Evolutionary conservation across 179 eudicot species (phyloP).

Genomic region (Amaranthus tricolor): DNA sequence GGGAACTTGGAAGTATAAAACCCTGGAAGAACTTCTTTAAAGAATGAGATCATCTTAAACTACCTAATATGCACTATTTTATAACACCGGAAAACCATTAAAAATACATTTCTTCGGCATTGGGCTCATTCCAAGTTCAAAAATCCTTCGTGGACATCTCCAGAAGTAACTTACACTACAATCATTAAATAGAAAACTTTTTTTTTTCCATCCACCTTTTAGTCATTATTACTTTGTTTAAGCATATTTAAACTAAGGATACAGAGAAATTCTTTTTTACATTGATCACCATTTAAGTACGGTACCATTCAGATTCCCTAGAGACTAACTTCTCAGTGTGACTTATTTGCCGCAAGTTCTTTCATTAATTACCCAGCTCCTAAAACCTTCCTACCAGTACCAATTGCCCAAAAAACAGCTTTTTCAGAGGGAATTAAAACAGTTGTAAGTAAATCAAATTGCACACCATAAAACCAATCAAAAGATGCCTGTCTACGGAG

Average conservation of each 20-base stretch:
- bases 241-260: too few species aligned
- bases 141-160: background rate
- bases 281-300: too few species aligned
- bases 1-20: background rate
- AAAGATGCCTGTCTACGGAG: background rate
- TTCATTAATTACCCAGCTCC: too few species aligned
- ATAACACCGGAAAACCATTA: background rate
- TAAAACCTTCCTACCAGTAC: background rate
- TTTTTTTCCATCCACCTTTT: background rate
- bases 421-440: too few species aligned
- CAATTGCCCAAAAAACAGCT: background rate
- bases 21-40: background rate
- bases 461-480: background rate
- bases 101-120: background rate
- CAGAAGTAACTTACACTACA: background rate
- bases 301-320: too few species aligned
- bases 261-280: too few species aligned
- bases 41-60: background rate
- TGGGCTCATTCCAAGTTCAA: background rate
- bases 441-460: too few species aligned
- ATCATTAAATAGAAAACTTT: background rate
- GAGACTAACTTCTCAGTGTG: too few species aligned
- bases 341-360: too few species aligned
- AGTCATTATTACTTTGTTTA: too few species aligned
- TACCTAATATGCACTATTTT: background rate